Percentiles rank a stretch among this genome's conserved stretches.
phyloP scores from a whole-genome alignment of 345 rosid species.

The Capsella bursapastoris region DNA sequence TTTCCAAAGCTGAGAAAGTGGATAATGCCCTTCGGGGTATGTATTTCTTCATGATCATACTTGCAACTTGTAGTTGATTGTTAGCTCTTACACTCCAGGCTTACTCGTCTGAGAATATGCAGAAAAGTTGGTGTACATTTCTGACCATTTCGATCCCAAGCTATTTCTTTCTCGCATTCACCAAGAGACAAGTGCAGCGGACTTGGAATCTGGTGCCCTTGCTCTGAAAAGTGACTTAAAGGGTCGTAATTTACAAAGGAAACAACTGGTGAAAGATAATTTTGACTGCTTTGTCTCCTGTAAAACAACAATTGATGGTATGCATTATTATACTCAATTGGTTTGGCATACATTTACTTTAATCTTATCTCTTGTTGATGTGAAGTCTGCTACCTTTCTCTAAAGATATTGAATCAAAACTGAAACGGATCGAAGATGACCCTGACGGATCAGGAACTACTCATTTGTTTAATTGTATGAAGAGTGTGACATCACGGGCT shows the following conservation, averaged over 20 bases:
- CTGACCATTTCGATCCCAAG: conserved; percentile 89
- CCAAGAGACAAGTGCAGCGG: conserved; percentile 78
- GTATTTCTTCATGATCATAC: conserved; percentile 20
- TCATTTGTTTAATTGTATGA: conserved; percentile 77
- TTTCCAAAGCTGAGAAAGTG: conserved; percentile 62
- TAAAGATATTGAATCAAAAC: conserved; percentile 89
- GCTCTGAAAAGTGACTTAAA: conserved; percentile 89
- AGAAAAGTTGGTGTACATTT: conserved; percentile 88
- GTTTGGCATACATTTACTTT: conserved; percentile 18
- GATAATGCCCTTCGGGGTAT: conserved; percentile 78
- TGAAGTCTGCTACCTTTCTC: conserved; percentile 26
- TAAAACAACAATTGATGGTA: conserved; percentile 99
- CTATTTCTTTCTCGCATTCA: conserved; percentile 89
- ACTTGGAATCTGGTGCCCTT: conserved; percentile 89
- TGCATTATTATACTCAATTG: conserved; percentile 30
- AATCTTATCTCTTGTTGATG: conserved; percentile 36
- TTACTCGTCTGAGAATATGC: conserved; percentile 43
- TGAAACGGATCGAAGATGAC: conserved; percentile 91
- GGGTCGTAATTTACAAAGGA: conserved; percentile 88
- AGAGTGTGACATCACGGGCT: conserved; percentile 80
- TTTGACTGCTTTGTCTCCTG: conserved; percentile 99
- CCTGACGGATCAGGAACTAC: conserved; percentile 97
- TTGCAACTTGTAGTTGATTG: conserved; percentile 8
- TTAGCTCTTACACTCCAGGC: conserved; percentile 1
- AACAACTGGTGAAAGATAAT: conserved; percentile 93